A percentile compares a stretch with the other conserved stretches of the same genome.
Evolutionary conservation across 495 filamentous ascomycete genomes (phyloP).

Genomic region (Mytilinidion resinicola): DNA sequence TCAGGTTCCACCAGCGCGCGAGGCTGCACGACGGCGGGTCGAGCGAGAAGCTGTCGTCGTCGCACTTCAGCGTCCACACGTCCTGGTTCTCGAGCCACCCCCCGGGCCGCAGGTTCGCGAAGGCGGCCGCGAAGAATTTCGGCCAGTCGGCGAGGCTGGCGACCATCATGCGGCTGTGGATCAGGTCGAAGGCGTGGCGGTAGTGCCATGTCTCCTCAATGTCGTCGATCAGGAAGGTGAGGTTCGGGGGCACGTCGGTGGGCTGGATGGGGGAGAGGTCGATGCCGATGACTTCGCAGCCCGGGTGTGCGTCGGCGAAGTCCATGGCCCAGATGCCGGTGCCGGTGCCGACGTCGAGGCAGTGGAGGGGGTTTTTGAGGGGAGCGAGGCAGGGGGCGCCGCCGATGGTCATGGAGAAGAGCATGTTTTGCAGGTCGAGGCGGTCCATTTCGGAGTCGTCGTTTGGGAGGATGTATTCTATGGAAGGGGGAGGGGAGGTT

Average conservation of each 20-base stretch:
- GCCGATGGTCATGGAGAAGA: slow-evolving; percentile 48
- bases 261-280: slow-evolving; percentile 23
- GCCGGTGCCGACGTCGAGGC: slow-evolving; percentile 22
- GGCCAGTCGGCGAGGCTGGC: slow-evolving; percentile 5
- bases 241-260: slow-evolving; percentile 18
- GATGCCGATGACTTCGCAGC: slow-evolving; percentile 12
- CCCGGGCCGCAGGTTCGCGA: slow-evolving; percentile 7
- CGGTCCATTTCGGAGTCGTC: slow-evolving; percentile 4
- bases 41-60: not conserved
- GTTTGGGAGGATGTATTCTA: not conserved
- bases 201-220: slow-evolving; percentile 16
- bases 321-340: slow-evolving; percentile 25
- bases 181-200: slow-evolving; percentile 14
- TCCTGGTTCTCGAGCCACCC: slow-evolving; percentile 22
- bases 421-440: slow-evolving; percentile 59
- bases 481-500: too few species aligned
- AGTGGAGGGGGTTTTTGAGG: slow-evolving; percentile 15
- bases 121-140: slow-evolving; percentile 9
- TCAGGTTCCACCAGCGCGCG: not conserved
- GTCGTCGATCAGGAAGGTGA: slow-evolving; percentile 19
- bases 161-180: slow-evolving; percentile 19
- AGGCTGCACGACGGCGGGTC: not conserved
- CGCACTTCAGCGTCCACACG: not conserved
- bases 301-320: slow-evolving; percentile 14
- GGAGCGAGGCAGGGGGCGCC: slow-evolving; percentile 51